These are phyloP conservation scores for Monilinia vaccinii-corymbosi DNA, from an alignment of 2,329 filamentous ascomycete species.

Conservation along the genomic window DNA sequence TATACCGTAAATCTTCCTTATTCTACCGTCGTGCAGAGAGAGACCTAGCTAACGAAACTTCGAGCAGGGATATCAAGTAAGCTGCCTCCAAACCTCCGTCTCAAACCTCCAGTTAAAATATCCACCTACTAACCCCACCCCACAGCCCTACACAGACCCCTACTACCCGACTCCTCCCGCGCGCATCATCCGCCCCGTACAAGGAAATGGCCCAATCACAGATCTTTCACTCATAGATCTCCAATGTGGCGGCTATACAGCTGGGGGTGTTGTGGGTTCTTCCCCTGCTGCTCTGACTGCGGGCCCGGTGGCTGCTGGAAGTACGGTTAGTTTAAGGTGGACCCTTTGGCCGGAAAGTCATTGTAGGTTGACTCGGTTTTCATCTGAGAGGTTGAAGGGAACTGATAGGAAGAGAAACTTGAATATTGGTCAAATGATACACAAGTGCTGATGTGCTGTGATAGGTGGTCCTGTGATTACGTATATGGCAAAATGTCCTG, in stretches of 20 bases:
- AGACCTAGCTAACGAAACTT: background rate
- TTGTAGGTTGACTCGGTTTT: background rate
- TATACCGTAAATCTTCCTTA: constrained; percentile 5
- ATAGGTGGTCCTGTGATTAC: constrained; percentile 44
- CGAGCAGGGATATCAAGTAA: constrained; percentile 28
- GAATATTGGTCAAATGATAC: background rate
- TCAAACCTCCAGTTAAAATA: background rate
- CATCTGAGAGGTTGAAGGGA: background rate
- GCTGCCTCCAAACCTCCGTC: constrained; percentile 9
- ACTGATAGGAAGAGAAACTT: background rate
- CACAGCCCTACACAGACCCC: constrained; percentile 35
- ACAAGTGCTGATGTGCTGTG: background rate
- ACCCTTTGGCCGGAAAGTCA: constrained; percentile 39
- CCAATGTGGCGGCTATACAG: constrained; percentile 46
- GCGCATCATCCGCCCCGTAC: constrained; percentile 47
- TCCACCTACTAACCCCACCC: background rate
- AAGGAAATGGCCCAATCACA: constrained; percentile 49
- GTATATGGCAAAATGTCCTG: constrained; percentile 48
- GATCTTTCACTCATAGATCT: constrained; percentile 44
- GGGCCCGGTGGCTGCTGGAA: constrained; percentile 44
- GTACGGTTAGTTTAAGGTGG: constrained; percentile 45
- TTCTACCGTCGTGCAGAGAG: too few species aligned
- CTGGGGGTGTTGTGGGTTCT: constrained; percentile 39
- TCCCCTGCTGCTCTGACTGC: constrained; percentile 45
- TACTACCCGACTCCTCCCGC: constrained; percentile 35